A percentile compares a stretch with the other conserved stretches of the same genome.
Conservation (phyloP, 2,329 filamentous ascomycete genomes). For the Diaporthe helianthi region DNA sequence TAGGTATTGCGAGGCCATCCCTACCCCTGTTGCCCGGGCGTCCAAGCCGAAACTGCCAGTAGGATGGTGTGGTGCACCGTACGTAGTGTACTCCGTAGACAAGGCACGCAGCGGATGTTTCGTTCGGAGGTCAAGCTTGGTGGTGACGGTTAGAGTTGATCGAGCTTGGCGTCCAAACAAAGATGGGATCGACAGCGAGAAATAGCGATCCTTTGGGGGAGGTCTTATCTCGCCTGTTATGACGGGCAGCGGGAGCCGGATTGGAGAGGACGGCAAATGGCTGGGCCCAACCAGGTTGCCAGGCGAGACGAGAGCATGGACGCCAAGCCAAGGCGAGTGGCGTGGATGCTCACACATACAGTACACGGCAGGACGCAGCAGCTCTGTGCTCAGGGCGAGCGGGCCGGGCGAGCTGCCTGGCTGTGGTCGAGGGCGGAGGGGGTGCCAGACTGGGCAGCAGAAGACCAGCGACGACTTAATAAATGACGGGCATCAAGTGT, state of each 20-base stretch:
- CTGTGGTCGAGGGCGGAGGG: background rate
- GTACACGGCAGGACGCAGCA: background rate
- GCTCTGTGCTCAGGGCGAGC: background rate
- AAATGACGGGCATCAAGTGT: conserved; percentile 7
- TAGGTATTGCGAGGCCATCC: conserved; percentile 10
- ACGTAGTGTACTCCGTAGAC: background rate
- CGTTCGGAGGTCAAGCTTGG: conserved; percentile 21
- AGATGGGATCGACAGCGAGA: conserved; percentile 33
- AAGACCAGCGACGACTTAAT: conserved; percentile 16
- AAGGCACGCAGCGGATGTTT: conserved; percentile 5
- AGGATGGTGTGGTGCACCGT: conserved; percentile 8
- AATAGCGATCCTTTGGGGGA: conserved; percentile 15
- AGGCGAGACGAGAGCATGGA: background rate
- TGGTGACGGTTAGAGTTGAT: conserved; percentile 29
- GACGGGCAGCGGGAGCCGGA: conserved; percentile 18
- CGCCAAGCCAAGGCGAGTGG: conserved; percentile 23
- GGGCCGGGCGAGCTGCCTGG: background rate
- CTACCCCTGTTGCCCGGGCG: conserved; percentile 10
- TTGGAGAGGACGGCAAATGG: conserved; percentile 16
- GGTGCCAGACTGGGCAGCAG: background rate
- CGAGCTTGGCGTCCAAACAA: conserved; percentile 28
- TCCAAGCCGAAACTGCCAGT: conserved; percentile 17
- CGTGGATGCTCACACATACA: background rate
- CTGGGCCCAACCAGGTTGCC: background rate
- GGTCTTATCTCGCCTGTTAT: conserved; percentile 27